Evolutionary conservation across 1,284 basidiomycete genomes (phyloP), one percentile per base, ranked within the genome.

Genomic region (Ustilago shanxiensis): DNA sequence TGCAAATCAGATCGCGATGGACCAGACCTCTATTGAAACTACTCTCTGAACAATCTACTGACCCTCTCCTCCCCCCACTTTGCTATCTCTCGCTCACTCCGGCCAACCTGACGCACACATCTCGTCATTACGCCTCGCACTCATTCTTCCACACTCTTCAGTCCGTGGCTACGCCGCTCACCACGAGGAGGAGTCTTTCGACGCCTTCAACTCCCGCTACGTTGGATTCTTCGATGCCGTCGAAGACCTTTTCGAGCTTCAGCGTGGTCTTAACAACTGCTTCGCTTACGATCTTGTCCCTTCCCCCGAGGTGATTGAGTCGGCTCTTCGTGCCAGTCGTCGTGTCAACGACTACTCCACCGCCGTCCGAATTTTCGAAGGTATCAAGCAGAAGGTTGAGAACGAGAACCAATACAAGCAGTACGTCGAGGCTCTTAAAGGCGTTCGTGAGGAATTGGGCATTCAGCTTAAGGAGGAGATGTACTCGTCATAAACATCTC

Each of bases 281-380:
- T 99, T 99, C 87, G 94, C 96, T 1, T 96, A 99, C 88, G 96
- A 99, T 87, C 90, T 99, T 75, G 97, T 99, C 28, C 96, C 96
- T 50, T 91, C 94, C 10, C 91, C 94, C 52, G 88, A 90, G 66
- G 95, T 98, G 81, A 89, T 98, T 74, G 94, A 95, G 88, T 92
- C 93, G 72, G 95, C 95, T 45, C 89, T 98, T 77, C 91, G 91
- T 71, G 95, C 95, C 60, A 91, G 94, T 41, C 90, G 96, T 81
- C 91, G 95, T 83, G 95, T 98, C 78, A 93, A 98, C 88, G 95
- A 98, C 90, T 98, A 93, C 87, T 92, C 95, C 53, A 98, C 96
- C 52, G 96, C 96, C 60, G 95, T 98, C 73, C 90, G 96, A 77
- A 91, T 98, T 84, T 95, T 98, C 84, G 95, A 88, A 72, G 87